Conservation (phyloP, 1,139 yeast genomes). For the Saccharomyces hybrid region DNA sequence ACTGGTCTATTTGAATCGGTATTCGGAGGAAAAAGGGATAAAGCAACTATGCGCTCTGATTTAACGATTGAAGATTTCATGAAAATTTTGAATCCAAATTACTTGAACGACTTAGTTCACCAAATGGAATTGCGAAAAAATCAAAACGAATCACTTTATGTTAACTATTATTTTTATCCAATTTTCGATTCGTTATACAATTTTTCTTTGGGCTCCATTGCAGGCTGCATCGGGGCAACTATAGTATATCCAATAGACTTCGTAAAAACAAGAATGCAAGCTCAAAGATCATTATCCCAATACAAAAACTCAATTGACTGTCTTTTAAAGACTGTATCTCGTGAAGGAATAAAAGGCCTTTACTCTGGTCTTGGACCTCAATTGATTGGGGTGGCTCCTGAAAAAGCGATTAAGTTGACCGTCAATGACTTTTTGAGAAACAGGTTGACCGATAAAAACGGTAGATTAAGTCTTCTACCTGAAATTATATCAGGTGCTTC, state of each 20-base stretch:
- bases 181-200: conserved; percentile 83
- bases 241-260: conserved; percentile 96
- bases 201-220: conserved; percentile 83
- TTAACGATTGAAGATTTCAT: conserved; percentile 38
- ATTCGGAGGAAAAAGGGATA: conserved; percentile 13
- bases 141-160: conserved; percentile 27
- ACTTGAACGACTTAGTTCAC: conserved; percentile 55
- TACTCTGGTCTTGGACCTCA: conserved; percentile 94
- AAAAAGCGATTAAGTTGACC: conserved; percentile 92
- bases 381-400: conserved; percentile 95
- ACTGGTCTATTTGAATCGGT: conserved; percentile 14
- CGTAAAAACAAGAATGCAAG: conserved; percentile 96
- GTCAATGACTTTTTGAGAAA: conserved; percentile 85
- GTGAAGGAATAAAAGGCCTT: conserved; percentile 82
- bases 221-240: conserved; percentile 97
- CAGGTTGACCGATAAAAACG: conserved; percentile 51
- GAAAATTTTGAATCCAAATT: conserved; percentile 38
- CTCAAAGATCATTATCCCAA: conserved; percentile 61
- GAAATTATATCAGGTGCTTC: conserved; percentile 85
- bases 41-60: conserved; percentile 14
- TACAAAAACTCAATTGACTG: conserved; percentile 85
- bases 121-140: conserved; percentile 33
- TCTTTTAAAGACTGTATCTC: conserved; percentile 62
- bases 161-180: conserved; percentile 38
- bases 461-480: conserved; percentile 55